Evolutionary conservation across 192 early-diverging fungal species (phyloP).

Genomic region (Oehlia diaphana): DNA sequence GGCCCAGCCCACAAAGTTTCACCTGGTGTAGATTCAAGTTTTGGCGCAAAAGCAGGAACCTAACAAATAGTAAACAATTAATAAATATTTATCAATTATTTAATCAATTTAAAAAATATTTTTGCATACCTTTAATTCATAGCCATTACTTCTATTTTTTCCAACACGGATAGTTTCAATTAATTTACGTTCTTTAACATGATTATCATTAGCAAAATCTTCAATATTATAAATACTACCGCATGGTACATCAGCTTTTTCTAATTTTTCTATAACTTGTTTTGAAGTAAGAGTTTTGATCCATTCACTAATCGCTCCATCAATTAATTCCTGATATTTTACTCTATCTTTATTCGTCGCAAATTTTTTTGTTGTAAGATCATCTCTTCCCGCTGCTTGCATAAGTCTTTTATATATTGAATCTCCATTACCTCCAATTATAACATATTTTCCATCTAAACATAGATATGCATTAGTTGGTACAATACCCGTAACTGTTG

Average conservation of each 20-base stretch:
- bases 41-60: conserved; percentile 47
- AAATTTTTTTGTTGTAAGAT: conserved; percentile 45
- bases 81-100: neutral
- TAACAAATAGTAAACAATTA: neutral
- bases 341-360: conserved; percentile 48
- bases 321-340: conserved; percentile 40
- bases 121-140: conserved; percentile 39
- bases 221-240: conserved; percentile 51
- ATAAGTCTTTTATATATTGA: conserved; percentile 50
- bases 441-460: conserved; percentile 47
- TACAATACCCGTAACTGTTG: conserved; percentile 53
- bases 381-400: conserved; percentile 41
- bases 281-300: conserved; percentile 36
- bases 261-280: conserved; percentile 37
- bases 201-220: conserved; percentile 50
- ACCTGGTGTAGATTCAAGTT: conserved; percentile 43
- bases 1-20: conserved; percentile 53
- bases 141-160: conserved; percentile 37
- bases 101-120: neutral
- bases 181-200: conserved; percentile 46
- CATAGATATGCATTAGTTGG: conserved; percentile 50
- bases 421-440: conserved; percentile 55
- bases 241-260: conserved; percentile 45
- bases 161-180: conserved; percentile 43
- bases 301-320: conserved; percentile 46